Evolutionary conservation across 371 early-diverging fungal species (phyloP), one percentile per base, ranked within the genome.

Genomic region (Saksenaea oblongispora): DNA sequence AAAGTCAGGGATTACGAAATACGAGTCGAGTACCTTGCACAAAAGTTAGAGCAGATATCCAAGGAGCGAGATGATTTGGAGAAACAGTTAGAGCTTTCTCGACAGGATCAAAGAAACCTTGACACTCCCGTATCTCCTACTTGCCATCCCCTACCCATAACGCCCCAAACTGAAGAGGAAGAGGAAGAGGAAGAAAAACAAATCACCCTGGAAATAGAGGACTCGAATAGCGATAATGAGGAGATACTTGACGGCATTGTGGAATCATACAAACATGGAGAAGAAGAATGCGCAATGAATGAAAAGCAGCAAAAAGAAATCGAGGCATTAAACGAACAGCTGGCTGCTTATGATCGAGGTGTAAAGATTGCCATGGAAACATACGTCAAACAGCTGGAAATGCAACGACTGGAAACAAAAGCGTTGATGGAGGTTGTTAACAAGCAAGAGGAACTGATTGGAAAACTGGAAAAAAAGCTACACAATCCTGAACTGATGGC

Each of bases 1-100:
- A 79, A 79, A 66, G 76, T 74, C 3, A 56, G 79, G 26, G 79
- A 79, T 54, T 76, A 74, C 47, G 76, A 79, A 35, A 76, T 79
- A 8, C 73, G 80, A 26, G 75, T 79, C 9, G 76, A 76, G 56
- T 79, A 76, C 35, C 58, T 79, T 17, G 70, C 75, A 4, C 64
- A 71, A n/a, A 74, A 76, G 39, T 58, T 79, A 17, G 78, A 78
- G 17, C 81, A 78, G 35, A 65, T 74, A 1, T 71, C 78, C 5
- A 72, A 74, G 55, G 78, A 81, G 58, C 70, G 75, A 61, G 78
- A 78, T 41, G 47, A 54, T 15, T 63, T 74, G 42, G 74, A 76
- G 56, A 66, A 71, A 18, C 71, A 80, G 37, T 51, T 74, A 24
- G 53, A 47, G 11, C 42, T 60, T 61, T 64, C 64, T 54, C 59